A percentile compares a stretch with the other conserved stretches of the same genome.
phyloP scores from a whole-genome alignment of 176 grass and related monocot genomes.

The Paspalum vaginatum region DNA sequence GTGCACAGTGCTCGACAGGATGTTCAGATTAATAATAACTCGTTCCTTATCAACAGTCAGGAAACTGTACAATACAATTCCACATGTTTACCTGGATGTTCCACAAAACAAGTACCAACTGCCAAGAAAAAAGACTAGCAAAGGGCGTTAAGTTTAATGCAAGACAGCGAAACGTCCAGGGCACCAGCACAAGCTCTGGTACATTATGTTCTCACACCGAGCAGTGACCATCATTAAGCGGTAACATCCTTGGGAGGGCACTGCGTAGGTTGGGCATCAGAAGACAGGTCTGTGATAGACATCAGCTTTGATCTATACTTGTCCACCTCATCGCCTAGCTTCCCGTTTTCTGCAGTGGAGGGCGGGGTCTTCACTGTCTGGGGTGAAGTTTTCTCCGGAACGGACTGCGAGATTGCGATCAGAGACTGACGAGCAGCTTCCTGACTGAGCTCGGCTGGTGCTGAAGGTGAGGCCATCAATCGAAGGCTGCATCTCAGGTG shows the following conservation, averaged over 20 bases:
- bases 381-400: constrained; percentile 46
- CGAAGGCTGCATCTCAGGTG: constrained; percentile 40
- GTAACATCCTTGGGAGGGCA: constrained; percentile 41
- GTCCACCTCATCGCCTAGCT: constrained; percentile 36
- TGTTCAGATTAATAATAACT: constrained; percentile 17
- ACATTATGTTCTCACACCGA: constrained; percentile 46
- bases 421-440: constrained; percentile 76
- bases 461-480: constrained; percentile 62
- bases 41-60: constrained; percentile 26
- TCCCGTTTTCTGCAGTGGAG: constrained; percentile 30
- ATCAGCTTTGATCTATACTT: constrained; percentile 91
- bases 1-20: not conserved
- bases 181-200: constrained; percentile 34
- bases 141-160: constrained; percentile 20
- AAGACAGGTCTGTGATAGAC: constrained; percentile 68
- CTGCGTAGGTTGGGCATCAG: constrained; percentile 50
- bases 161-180: constrained; percentile 37
- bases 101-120: not conserved
- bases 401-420: constrained; percentile 78
- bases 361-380: constrained; percentile 34
- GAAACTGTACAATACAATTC: constrained; percentile 40
- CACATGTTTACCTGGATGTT: constrained; percentile 4
- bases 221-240: constrained; percentile 16
- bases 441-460: constrained; percentile 43
- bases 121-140: constrained; percentile 8